phyloP scores from a whole-genome alignment of 345 rosid genomes.

The Litchi chinensis region DNA sequence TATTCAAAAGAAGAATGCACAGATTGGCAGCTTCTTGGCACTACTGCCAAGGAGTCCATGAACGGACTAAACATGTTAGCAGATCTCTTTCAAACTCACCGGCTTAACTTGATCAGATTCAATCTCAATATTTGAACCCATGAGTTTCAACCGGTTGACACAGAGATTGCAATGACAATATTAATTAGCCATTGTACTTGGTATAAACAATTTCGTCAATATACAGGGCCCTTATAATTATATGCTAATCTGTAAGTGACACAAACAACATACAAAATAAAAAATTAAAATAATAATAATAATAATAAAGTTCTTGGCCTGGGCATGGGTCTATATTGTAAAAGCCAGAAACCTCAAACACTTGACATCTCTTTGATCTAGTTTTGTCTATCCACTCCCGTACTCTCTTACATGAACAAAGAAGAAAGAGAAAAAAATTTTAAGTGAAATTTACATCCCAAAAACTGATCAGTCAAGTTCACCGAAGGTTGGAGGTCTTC shows the following conservation, averaged over 20 bases:
- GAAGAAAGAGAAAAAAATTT: no score
- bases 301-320: not conserved
- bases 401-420: not conserved
- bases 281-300: no score
- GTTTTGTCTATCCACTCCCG: not conserved
- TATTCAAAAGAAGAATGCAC: not conserved
- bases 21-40: not conserved
- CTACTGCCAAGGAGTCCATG: not conserved
- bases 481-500: not conserved
- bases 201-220: slow-evolving; percentile 1
- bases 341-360: not conserved
- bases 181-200: not conserved
- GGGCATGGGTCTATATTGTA: not conserved
- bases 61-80: not conserved
- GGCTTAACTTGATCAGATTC: not conserved
- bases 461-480: not conserved
- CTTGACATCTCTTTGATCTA: not conserved
- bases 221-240: not conserved
- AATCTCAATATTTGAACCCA: not conserved
- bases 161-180: not conserved
- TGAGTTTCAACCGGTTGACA: not conserved
- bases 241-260: not conserved
- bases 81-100: not conserved
- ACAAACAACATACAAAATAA: not conserved
- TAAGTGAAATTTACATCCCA: not conserved